Base-by-base conservation (phyloP, 2,329 filamentous ascomycete species). In the Rosellinia necatrix region DNA sequence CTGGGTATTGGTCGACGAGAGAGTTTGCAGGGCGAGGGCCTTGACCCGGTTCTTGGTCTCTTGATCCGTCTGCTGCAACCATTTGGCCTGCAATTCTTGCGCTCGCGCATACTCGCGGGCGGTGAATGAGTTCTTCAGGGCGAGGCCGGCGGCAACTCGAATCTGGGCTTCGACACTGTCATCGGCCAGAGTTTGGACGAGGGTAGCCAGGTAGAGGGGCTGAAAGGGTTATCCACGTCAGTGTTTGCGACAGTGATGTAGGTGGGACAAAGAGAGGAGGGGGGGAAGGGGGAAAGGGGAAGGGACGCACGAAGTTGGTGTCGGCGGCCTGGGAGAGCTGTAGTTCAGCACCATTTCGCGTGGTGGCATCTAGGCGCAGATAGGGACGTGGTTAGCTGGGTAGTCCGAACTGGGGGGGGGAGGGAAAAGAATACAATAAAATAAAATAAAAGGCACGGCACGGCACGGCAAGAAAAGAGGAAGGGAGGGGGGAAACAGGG, bases 61-160 rank as follows among this genome's bases (percentile, higher is more conserved):
- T 66, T 85, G 81, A 69, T 91, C 89, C 65, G 93, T 88, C 71
- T 90, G 86, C 73, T 88, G 85, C 61, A 94, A 80, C 94, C 94
- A 99, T 88, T 96, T 92, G 71, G 86, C 83, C 78, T 97, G 94
- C 56, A 97, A 85, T 73, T 96, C 90, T 71, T 90, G 88, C 77
- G 96, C 87, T 71, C 92, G 89, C 70, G 86, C 80, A 70, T 88
- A 88, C 76, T 99, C 94, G 81, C 94, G 89, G 70, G 92, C 90
- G 71, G 91, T 91, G 80, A 99, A 97, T 70, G 94, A 90, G 82
- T 99, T 99, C 80, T 99, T 99, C 71, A 99, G 82, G 67, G 94
- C 93, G 68, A 99, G 85, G 85, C 92, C 94, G 68, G 94, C 94
- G 66, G 94, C 93, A 67, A 91, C 89, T 82, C 94, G 89, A 72